These are phyloP conservation scores for Rhynchosporium secalis DNA, from an alignment of 2,329 filamentous ascomycete genomes.

Conservation along the genomic window DNA sequence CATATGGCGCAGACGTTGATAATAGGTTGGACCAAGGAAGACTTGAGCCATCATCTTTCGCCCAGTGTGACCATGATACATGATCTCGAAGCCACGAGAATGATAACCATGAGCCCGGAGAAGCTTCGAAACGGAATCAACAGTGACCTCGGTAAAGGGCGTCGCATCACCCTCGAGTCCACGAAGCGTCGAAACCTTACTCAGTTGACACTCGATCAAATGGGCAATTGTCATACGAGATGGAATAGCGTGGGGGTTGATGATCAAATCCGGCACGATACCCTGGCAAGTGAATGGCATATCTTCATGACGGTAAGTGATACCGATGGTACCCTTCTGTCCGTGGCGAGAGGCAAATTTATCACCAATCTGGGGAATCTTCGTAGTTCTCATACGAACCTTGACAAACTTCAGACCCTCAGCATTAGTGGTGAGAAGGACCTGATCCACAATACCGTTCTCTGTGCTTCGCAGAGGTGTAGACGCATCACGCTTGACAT, in stretches of 20 bases:
- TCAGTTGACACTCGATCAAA: constrained; percentile 97
- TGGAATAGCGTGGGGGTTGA: constrained; percentile 98
- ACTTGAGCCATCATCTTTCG: constrained; percentile 91
- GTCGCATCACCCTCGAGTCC: constrained; percentile 97
- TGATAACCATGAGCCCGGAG: constrained; percentile 91
- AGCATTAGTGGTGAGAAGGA: constrained; percentile 89
- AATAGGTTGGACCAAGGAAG: constrained; percentile 97
- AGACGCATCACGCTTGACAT: constrained; percentile 93
- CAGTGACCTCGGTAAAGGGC: constrained; percentile 95
- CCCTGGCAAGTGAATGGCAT: constrained; percentile 97
- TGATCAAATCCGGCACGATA: constrained; percentile 91
- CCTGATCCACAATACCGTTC: constrained; percentile 92
- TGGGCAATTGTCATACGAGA: constrained; percentile 99
- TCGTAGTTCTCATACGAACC: constrained; percentile 94
- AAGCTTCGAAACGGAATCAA: constrained; percentile 86
- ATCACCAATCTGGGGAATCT: constrained; percentile 97
- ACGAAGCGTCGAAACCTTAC: constrained; percentile 90
- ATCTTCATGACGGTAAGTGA: constrained; percentile 95
- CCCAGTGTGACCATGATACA: constrained; percentile 98
- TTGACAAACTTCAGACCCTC: constrained; percentile 97
- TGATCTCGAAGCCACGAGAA: constrained; percentile 93
- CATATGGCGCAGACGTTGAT: constrained; percentile 98
- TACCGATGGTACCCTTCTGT: constrained; percentile 98
- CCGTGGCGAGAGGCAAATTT: constrained; percentile 99
- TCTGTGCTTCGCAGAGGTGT: constrained; percentile 94